These are phyloP conservation scores for Rachicladosporium sp. DNA, from an alignment of 2,329 filamentous ascomycete species.

Conservation along the genomic window DNA sequence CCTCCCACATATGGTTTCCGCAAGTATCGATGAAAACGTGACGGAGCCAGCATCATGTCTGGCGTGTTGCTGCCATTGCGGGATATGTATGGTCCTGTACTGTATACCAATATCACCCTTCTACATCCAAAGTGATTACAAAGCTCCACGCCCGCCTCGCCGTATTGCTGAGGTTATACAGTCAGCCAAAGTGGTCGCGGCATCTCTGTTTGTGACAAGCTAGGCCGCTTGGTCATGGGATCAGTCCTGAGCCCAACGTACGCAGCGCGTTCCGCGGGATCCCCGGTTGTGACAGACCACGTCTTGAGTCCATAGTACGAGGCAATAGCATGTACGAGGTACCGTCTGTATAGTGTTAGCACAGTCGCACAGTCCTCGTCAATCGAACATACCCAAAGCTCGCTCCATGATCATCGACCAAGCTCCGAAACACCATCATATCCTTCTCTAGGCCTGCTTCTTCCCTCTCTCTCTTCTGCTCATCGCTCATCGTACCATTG, in stretches of 20 bases:
- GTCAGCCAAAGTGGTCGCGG: conserved; percentile 54
- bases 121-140: no score
- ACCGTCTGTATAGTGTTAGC: conserved; percentile 47
- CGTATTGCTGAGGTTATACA: conserved; percentile 11
- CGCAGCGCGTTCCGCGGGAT: conserved; percentile 56
- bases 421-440: conserved; percentile 68
- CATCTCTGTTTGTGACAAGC: conserved; percentile 29
- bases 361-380: background rate
- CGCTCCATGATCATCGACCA: conserved; percentile 63
- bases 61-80: no score
- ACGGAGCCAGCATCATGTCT: no score
- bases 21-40: no score
- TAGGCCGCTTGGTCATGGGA: conserved; percentile 21
- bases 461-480: conserved; percentile 35
- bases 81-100: no score
- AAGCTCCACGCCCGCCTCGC: no score
- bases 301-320: conserved; percentile 84
- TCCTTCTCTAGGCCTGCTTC: conserved; percentile 44
- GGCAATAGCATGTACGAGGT: conserved; percentile 85
- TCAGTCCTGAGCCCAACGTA: conserved; percentile 61
- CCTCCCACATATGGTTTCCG: no score
- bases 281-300: conserved; percentile 61
- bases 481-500: conserved; percentile 51
- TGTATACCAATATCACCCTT: no score
- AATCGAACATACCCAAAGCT: conserved; percentile 60